phyloP scores from a whole-genome alignment of 225 moss, liverwort and hornwort species.

The Thuidium tamariscinum region DNA sequence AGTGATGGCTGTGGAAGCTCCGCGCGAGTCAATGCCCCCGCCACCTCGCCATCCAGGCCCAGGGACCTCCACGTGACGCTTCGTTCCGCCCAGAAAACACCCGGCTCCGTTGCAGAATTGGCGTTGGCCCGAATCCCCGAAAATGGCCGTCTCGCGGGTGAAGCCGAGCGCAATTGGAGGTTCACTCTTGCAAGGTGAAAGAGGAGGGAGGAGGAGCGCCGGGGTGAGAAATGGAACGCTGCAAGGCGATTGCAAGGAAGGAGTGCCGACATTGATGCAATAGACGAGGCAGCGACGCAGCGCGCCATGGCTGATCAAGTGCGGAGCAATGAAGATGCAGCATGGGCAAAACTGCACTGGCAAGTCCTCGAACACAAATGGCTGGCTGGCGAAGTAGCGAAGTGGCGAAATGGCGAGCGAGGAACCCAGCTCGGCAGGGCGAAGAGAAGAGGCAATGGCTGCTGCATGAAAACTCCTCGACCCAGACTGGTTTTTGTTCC shows the following conservation, averaged over 20 bases:
- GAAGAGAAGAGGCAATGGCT: neutral
- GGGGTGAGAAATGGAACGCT: neutral
- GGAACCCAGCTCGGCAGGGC: neutral
- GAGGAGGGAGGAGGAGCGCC: neutral
- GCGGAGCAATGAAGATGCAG: neutral
- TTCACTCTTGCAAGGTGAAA: neutral
- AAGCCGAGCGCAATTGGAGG: neutral
- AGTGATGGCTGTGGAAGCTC: conserved; percentile 61
- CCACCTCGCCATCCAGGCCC: conserved; percentile 50
- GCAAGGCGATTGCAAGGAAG: neutral
- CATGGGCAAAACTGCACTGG: neutral
- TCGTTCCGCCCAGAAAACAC: conserved; percentile 54
- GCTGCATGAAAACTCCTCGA: too few species aligned
- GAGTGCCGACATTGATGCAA: neutral
- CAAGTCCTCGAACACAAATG: neutral
- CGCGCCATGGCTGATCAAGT: neutral
- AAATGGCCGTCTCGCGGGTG: neutral
- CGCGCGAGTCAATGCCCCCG: conserved; percentile 42
- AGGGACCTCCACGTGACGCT: conserved; percentile 62
- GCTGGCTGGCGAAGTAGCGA: neutral
- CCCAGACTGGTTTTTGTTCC: too few species aligned
- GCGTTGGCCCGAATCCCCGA: neutral
- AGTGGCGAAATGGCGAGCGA: neutral
- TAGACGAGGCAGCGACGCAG: neutral
- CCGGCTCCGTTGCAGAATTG: neutral